A percentile compares a stretch with the other conserved stretches of the same genome.
These are phyloP conservation scores for Isoetes taiwanensis DNA, from an alignment of 75 land plant species.

Conservation along the genomic window DNA sequence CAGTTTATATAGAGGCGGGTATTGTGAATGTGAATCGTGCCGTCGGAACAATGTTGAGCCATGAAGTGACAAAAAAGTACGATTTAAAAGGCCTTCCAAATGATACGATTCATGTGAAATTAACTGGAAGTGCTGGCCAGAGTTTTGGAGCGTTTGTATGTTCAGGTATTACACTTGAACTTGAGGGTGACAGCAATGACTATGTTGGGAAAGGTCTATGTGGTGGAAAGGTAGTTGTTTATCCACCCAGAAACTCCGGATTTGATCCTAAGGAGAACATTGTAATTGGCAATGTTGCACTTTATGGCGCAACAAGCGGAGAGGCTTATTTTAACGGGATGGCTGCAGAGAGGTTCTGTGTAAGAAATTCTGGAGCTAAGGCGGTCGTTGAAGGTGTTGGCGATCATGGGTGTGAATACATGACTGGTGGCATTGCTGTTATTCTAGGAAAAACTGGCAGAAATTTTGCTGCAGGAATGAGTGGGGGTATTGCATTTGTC, in stretches of 20 bases:
- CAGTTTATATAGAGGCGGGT: constrained; percentile 69
- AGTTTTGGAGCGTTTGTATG: constrained; percentile 95
- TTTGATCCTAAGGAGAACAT: constrained; percentile 98
- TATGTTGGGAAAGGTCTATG: constrained; percentile 99
- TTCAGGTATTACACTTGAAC: constrained; percentile 81
- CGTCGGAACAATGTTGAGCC: constrained; percentile 97
- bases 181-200: constrained; percentile 98
- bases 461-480: constrained; percentile 99
- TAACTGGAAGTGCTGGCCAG: constrained; percentile 92
- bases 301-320: constrained; percentile 91
- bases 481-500: constrained; percentile 96
- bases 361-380: constrained; percentile 92
- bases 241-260: constrained; percentile 64
- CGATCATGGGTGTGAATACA: constrained; percentile 99
- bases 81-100: constrained; percentile 55
- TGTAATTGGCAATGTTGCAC: constrained; percentile 95
- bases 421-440: constrained; percentile 97
- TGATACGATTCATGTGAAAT: constrained; percentile 77
- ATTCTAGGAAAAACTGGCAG: constrained; percentile 93
- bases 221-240: constrained; percentile 90
- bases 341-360: constrained; percentile 98
- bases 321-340: constrained; percentile 99
- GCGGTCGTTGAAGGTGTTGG: constrained; percentile 98
- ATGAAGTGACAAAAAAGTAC: constrained; percentile 92
- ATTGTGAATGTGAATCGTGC: constrained; percentile 81